Evolutionary conservation across 2,329 filamentous ascomycete genomes (phyloP), one percentile per base, ranked within the genome.

Genomic region (Alternaria tenuissima): DNA sequence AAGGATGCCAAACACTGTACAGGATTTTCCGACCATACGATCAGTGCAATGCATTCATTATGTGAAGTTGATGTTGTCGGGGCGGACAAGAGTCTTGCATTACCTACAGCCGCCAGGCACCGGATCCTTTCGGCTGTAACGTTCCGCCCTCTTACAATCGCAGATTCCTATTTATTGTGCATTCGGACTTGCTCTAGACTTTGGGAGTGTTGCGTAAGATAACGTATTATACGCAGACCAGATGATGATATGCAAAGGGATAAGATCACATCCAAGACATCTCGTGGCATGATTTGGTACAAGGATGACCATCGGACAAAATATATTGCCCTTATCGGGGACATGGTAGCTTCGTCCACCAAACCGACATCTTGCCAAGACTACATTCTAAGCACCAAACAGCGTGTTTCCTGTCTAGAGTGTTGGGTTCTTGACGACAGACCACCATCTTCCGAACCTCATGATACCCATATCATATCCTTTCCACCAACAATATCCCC

Each of bases 401-500:
- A 1, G 8, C 20, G 20, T 26, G 3, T n/a, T 12, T 12, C 0
- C 20, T 2, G 34, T 18, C 32, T 49, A n/a, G 20, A 36, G 18
- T 1, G 18, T 36, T 24, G 52, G 52, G n/a, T 52, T 57, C 38
- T 43, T 62, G n/a, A 62, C 57, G 11, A 57, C 52, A 12, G 42
- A 53, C 64, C 64, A 68, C 69, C 69, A 72, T 12, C 62, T 68
- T 24, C 57, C 58, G 11, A 66, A 61, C 30, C 65, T 69, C 65
- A 72, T 70, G 41, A 67, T 57, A 28, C 65, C 66, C 53, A 63
- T 65, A 39, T 71, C 68, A 28, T 65, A 61, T 12, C 69, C 69
- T 38, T 66, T 70, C 60, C 63, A 72, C 68, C 67, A 67, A 52
- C 69, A 72, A 34, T 70, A 62, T 3, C 57, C 68, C 41, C 64